Evolutionary conservation across 2,329 filamentous ascomycete species (phyloP).

Genomic region (Penicillium expansum): DNA sequence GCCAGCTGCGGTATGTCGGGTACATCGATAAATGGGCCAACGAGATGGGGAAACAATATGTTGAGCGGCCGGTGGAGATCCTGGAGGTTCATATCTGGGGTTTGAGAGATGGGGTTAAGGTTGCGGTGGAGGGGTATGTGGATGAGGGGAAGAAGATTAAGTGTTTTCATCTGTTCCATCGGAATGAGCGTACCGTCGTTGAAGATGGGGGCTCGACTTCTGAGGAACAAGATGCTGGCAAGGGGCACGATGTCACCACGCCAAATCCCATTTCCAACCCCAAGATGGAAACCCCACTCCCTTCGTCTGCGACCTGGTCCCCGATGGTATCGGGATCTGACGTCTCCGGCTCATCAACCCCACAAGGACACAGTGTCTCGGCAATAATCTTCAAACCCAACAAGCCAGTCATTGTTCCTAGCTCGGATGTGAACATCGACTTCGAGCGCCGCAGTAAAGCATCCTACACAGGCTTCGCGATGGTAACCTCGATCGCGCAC

Average conservation of each 20-base stretch:
- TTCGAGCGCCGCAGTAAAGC: constrained; percentile 83
- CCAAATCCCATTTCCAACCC: not conserved
- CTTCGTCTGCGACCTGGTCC: constrained; percentile 13
- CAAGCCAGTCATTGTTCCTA: constrained; percentile 66
- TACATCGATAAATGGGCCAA: constrained; percentile 89
- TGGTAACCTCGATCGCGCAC: constrained; percentile 90
- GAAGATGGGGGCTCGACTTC: constrained; percentile 50
- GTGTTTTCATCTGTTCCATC: constrained; percentile 74
- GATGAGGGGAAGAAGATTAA: constrained; percentile 89
- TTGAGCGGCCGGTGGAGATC: constrained; percentile 79
- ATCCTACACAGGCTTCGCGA: constrained; percentile 71
- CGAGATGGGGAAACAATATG: constrained; percentile 68
- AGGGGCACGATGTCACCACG: not conserved
- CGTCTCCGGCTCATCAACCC: constrained; percentile 7
- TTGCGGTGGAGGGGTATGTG: constrained; percentile 77
- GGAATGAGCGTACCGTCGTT: constrained; percentile 61
- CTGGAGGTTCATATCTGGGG: constrained; percentile 90
- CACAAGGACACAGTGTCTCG: constrained; percentile 54
- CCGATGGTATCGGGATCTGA: constrained; percentile 14
- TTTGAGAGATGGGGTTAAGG: constrained; percentile 79
- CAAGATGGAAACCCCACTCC: not conserved
- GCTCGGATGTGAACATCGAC: constrained; percentile 85
- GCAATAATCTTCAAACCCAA: constrained; percentile 75
- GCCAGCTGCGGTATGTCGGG: constrained; percentile 79
- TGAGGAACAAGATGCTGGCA: constrained; percentile 45